Evolutionary conservation across 257 asterid genomes (phyloP), one percentile per base, ranked within the genome.

Genomic region (Gentiana dahurica): DNA sequence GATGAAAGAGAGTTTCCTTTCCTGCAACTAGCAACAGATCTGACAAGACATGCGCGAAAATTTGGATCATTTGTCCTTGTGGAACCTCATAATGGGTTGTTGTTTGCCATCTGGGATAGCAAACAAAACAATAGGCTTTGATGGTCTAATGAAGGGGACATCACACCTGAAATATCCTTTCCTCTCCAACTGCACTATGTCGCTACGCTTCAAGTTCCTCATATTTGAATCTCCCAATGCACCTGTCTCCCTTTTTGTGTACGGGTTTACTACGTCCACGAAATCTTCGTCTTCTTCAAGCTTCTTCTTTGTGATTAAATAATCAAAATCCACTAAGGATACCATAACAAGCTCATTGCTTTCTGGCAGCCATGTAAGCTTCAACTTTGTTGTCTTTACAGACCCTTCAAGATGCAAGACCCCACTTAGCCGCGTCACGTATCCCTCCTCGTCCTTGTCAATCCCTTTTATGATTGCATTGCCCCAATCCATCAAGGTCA

Each of bases 401-500:
- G 84, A 76, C 53, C 98, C 98, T 72, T 85, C 89, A 5, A 91
- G 96, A 73, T 91, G 80, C 72, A 91, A 73, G 49, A 79, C 89
- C 54, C 98, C 98, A 12, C 59, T 71, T 46, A 91, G 74, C 73
- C 79, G 79, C 3, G 89, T 77, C 45, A 87, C 71, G 55, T 61
- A 52, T 33, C 95, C 95, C 32, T 76, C 77, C 65, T 81, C 76
- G n/a, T 91, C 94, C 70, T 87, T 87, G 70, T 78, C 75, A 56
- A 91, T 78, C 54, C 85, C 86, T 64, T 82, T 84, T 41, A 91
- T 83, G 12, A 91, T 77, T 8, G 98, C 89, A 68, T 91, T 87
- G 7, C 98, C 98, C 96, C 95, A 91, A 66, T 87, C 98, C 82
- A 85, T 91, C 54, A 91, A 62, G 51, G 98, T 91, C 34, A 91